Percentiles rank a stretch among this genome's conserved stretches.
Conservation (phyloP, 2,329 filamentous ascomycete genomes). For the Neonectria neomacrospora region DNA sequence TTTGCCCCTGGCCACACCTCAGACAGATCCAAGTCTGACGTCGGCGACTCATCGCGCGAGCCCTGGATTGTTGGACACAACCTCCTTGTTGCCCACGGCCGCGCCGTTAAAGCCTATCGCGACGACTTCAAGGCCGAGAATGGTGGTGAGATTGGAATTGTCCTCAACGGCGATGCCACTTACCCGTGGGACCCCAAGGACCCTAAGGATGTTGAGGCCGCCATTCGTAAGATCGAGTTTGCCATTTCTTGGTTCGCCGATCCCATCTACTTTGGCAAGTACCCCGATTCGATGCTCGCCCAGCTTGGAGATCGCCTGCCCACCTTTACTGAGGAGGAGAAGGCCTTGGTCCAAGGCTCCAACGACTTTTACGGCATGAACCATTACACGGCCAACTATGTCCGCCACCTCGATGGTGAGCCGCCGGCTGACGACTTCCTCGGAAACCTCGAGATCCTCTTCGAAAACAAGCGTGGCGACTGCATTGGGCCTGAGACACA, state of each 20-base stretch:
- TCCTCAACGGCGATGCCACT: slow-evolving; percentile 84
- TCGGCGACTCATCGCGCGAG: slow-evolving; percentile 80
- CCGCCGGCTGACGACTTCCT: slow-evolving; percentile 74
- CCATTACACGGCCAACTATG: slow-evolving; percentile 90
- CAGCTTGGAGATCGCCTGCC: slow-evolving; percentile 85
- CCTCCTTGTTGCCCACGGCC: slow-evolving; percentile 80
- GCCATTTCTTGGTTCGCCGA: slow-evolving; percentile 90
- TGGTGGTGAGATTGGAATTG: slow-evolving; percentile 86
- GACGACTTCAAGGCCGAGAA: slow-evolving; percentile 80
- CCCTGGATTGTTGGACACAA: slow-evolving; percentile 87
- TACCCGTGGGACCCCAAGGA: slow-evolving; percentile 86
- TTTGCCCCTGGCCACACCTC: slow-evolving; percentile 87
- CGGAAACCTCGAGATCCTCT: slow-evolving; percentile 79
- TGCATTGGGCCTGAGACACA: slow-evolving; percentile 85
- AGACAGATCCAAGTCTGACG: slow-evolving; percentile 74
- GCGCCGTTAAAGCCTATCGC: slow-evolving; percentile 83
- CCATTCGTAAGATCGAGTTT: slow-evolving; percentile 85
- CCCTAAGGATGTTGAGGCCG: slow-evolving; percentile 78
- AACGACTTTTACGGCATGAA: slow-evolving; percentile 98
- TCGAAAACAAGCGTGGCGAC: slow-evolving; percentile 77
- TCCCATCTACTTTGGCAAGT: slow-evolving; percentile 85
- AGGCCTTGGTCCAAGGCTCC: slow-evolving; percentile 79
- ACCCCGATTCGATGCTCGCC: slow-evolving; percentile 83
- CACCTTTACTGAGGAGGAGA: slow-evolving; percentile 77
- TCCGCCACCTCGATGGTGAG: slow-evolving; percentile 74